Conservation (phyloP, 371 early-diverging fungal genomes). For the Gilbertella persicaria region DNA sequence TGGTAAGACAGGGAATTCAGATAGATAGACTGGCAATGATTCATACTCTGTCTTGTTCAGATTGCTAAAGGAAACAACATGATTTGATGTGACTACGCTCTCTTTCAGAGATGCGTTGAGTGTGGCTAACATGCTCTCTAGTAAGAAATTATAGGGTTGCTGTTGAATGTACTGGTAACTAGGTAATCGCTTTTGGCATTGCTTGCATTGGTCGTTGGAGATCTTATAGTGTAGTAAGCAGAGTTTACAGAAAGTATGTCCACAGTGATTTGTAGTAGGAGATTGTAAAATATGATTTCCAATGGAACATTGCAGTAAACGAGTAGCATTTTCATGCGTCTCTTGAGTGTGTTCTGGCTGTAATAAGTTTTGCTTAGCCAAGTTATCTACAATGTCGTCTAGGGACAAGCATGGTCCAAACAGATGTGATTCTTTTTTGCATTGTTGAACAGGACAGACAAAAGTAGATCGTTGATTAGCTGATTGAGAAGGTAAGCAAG, state of each 20-base stretch:
- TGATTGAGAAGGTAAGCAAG: constrained; percentile 34
- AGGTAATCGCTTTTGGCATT: constrained; percentile 30
- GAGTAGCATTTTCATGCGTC: constrained; percentile 14
- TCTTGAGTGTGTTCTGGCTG: neutral
- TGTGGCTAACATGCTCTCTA: neutral
- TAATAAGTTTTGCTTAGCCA: neutral
- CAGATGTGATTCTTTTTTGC: constrained; percentile 29
- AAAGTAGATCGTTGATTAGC: constrained; percentile 15
- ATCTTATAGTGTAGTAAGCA: constrained; percentile 47
- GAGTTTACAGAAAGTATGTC: constrained; percentile 68
- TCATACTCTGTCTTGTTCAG: neutral
- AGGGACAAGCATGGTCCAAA: constrained; percentile 24
- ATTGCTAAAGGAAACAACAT: constrained; percentile 7
- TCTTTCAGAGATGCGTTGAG: neutral
- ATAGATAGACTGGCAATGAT: constrained; percentile 8
- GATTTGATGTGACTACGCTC: neutral
- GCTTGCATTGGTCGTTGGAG: constrained; percentile 15
- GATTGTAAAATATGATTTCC: constrained; percentile 54
- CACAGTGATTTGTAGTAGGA: constrained; percentile 70
- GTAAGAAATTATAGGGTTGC: constrained; percentile 16
- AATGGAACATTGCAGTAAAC: constrained; percentile 62
- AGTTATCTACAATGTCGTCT: constrained; percentile 1
- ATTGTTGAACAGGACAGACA: constrained; percentile 31
- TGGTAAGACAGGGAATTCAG: constrained; percentile 17
- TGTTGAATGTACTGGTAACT: constrained; percentile 26